Conservation (phyloP, 2,329 filamentous ascomycete species). For the Alternaria consortialis region DNA sequence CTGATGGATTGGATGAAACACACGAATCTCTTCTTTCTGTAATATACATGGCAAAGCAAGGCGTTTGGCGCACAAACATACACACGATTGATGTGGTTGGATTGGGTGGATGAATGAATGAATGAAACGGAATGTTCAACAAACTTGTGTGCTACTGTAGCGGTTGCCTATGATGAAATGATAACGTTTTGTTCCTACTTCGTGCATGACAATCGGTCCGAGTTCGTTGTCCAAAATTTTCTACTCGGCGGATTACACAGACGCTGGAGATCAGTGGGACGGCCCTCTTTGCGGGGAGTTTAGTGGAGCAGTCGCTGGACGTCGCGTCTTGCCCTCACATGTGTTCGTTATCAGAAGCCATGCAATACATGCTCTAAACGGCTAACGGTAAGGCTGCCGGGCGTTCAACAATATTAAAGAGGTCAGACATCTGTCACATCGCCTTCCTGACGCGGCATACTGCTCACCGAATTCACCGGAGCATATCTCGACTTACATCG, state of each 20-base stretch:
- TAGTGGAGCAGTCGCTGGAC: neutral
- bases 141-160: neutral
- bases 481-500: neutral
- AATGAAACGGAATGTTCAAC: neutral
- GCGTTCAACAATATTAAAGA: neutral
- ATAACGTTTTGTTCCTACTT: slow-evolving; percentile 2
- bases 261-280: neutral
- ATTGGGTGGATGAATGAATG: neutral
- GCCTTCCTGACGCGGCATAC: slow-evolving; percentile 3
- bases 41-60: slow-evolving; percentile 20
- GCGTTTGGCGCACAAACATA: slow-evolving; percentile 19
- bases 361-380: neutral
- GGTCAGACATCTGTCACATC: neutral
- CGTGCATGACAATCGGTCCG: neutral
- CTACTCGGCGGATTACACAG: neutral
- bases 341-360: neutral
- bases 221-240: neutral
- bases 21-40: slow-evolving; percentile 23
- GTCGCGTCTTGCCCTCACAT: neutral
- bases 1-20: slow-evolving; percentile 4
- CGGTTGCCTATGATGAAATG: slow-evolving; percentile 12
- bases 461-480: neutral
- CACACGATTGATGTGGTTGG: slow-evolving; percentile 1
- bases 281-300: neutral
- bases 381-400: neutral